Evolutionary conservation across 768 basidiomycete genomes (phyloP), one percentile per base, ranked within the genome.

Genomic region (Floccularia luteovirens): DNA sequence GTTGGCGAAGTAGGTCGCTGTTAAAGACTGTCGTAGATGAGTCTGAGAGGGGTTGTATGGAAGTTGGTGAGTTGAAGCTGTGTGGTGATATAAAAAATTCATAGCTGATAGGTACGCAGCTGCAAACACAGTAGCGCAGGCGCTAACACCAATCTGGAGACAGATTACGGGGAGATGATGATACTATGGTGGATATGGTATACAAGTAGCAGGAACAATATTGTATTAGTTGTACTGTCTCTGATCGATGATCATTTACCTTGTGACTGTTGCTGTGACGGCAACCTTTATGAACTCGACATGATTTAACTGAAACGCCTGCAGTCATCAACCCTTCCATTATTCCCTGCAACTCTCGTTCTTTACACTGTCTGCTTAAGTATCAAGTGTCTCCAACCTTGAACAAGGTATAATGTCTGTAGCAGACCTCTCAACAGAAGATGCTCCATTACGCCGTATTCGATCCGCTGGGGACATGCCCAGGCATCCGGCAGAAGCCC

Each of bases 1-100:
- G 82, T 44, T 91, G 85, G 88, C 66, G 77, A 31, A 77, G 81
- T 22, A 67, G 81, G 30, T 74, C 74, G 21, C 59, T 89, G 24
- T 65, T 84, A 52, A 64, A 64, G 43, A 73, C 73, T 34, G 69
- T 84, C 34, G 49, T 55, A 17, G 78, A 84, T 43, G 77, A 78
- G 35, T 60, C 67, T 33, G 72, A 77, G 50, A 69, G 75, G 45
- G 66, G 64, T 27, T 77, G 69, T 47, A 58, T 82, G 47, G 82
- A 80, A 56, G 81, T 86, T 39, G 84, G 83, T 68, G 61, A 38
- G 64, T 57, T n/a, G 21, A 5, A 21, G 20, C 19, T 39, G 11
- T 12, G 25, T 34, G 16, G 21, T 2, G 19, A 20, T 36, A 22
- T 13, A 33, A 23, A 44, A 36, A 16, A 34, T 24, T 14, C 11